phyloP scores from a whole-genome alignment of 1,284 basidiomycete species.

The Acaromyces ingoldii region DNA sequence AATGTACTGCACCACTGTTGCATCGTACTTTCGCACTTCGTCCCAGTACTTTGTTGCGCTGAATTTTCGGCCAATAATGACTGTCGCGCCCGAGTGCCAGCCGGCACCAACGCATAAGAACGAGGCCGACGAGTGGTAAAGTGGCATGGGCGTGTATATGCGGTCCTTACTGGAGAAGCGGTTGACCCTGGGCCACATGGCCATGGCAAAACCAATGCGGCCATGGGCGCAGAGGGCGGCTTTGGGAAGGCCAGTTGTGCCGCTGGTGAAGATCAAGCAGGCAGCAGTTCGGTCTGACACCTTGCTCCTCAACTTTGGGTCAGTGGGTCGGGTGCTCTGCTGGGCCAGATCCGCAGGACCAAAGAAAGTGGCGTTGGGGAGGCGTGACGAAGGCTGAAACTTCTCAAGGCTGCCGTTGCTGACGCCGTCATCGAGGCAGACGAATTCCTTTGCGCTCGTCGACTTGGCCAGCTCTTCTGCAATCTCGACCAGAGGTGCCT shows the following conservation, averaged over 20 bases:
- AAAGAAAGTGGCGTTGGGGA: constrained; percentile 21
- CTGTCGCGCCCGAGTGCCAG: constrained; percentile 38
- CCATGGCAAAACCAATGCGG: constrained; percentile 35
- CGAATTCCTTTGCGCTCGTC: constrained; percentile 20
- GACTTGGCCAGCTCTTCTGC: constrained; percentile 21
- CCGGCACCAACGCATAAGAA: constrained; percentile 46
- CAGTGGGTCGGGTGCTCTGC: constrained; percentile 23
- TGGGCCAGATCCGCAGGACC: constrained; percentile 26
- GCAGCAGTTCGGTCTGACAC: constrained; percentile 25
- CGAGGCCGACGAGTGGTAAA: constrained; percentile 46
- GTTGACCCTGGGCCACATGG: constrained; percentile 39
- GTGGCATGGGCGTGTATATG: constrained; percentile 52
- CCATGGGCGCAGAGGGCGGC: constrained; percentile 51
- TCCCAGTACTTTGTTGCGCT: constrained; percentile 49
- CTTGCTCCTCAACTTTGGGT: constrained; percentile 24
- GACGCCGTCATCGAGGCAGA: constrained; percentile 45
- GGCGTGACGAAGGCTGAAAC: constrained; percentile 6
- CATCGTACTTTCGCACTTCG: constrained; percentile 45
- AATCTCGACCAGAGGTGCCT: constrained; percentile 29
- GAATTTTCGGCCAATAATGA: constrained; percentile 52
- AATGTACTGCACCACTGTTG: constrained; percentile 51
- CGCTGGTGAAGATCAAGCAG: constrained; percentile 41
- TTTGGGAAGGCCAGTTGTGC: constrained; percentile 49
- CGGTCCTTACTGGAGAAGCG: constrained; percentile 29
- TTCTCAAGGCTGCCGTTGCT: too few relatives aligned